These are phyloP conservation scores for Trichomonascaceae sp. DNA, from an alignment of 1,139 yeast species.

Conservation along the genomic window DNA sequence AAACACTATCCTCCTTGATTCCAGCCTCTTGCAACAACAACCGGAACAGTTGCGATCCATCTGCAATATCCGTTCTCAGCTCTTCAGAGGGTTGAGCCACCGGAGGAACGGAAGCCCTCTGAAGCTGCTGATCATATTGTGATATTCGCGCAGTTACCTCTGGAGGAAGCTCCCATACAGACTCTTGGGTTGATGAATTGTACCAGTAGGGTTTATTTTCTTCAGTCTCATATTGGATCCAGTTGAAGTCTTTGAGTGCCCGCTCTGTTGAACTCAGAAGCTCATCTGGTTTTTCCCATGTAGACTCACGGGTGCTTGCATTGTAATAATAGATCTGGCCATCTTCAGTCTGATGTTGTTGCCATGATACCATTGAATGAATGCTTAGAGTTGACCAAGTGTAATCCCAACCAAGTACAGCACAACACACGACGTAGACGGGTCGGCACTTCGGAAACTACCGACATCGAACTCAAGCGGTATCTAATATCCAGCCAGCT, in stretches of 20 bases:
- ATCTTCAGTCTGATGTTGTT: conserved; percentile 45
- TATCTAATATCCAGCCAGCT: too few relatives aligned
- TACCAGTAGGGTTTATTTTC: conserved; percentile 67
- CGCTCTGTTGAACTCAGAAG: conserved; percentile 25
- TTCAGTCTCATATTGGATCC: conserved; percentile 54
- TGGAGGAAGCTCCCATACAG: conserved; percentile 71
- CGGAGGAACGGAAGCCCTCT: too few relatives aligned
- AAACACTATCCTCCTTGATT: conserved; percentile 69
- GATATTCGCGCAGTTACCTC: too few relatives aligned
- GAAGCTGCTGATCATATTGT: too few relatives aligned
- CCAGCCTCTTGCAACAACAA: conserved; percentile 37
- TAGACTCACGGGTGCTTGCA: conserved; percentile 49
- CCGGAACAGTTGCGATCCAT: conserved; percentile 29
- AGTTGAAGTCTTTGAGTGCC: conserved; percentile 31
- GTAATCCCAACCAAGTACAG: too few relatives aligned
- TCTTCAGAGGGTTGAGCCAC: too few relatives aligned
- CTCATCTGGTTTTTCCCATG: conserved; percentile 71
- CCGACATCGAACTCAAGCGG: too few relatives aligned
- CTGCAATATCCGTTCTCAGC: background rate
- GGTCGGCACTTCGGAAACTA: too few relatives aligned
- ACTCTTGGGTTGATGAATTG: conserved; percentile 48
- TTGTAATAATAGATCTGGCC: conserved; percentile 69
- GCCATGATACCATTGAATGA: conserved; percentile 43
- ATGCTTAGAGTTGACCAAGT: too few relatives aligned
- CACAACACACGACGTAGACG: too few relatives aligned